Percentiles rank a stretch among this genome's conserved stretches.
These are phyloP conservation scores for Aspergillus indologenus DNA, from an alignment of 495 filamentous ascomycete genomes.

Conservation along the genomic window DNA sequence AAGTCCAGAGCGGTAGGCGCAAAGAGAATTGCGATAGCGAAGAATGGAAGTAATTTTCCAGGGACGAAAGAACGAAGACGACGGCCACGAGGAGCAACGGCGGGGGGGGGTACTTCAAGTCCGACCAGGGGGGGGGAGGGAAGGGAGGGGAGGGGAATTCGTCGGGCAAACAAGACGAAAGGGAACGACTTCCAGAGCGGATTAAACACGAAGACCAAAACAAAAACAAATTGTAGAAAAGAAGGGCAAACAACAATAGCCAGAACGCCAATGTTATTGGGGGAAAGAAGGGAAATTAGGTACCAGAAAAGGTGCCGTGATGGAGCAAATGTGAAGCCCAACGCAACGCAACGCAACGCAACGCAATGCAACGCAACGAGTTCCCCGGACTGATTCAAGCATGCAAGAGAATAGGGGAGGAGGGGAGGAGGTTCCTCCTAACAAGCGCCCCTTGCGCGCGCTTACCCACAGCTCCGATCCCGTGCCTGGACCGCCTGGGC, in stretches of 20 bases:
- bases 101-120: constrained; percentile 28
- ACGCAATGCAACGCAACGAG: constrained; percentile 2
- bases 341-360: background rate
- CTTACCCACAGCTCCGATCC: constrained; percentile 25
- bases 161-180: constrained; percentile 10
- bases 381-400: constrained; percentile 34
- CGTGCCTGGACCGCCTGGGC: constrained; percentile 4
- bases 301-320: constrained; percentile 14
- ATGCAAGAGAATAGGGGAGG: constrained; percentile 33
- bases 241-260: constrained; percentile 20
- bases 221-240: constrained; percentile 7
- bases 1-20: background rate
- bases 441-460: constrained; percentile 48
- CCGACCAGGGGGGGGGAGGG: constrained; percentile 10
- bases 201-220: constrained; percentile 14
- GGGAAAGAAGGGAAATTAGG: constrained; percentile 15
- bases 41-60: background rate
- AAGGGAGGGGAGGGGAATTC: constrained; percentile 5
- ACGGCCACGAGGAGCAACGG: constrained; percentile 27
- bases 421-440: constrained; percentile 19
- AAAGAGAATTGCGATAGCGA: background rate
- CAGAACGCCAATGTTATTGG: constrained; percentile 1
- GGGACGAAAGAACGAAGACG: constrained; percentile 16
- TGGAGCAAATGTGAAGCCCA: constrained; percentile 12
- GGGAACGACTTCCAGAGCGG: constrained; percentile 36